Conservation (phyloP, 345 rosid species). For the Gossypium anomalum region DNA sequence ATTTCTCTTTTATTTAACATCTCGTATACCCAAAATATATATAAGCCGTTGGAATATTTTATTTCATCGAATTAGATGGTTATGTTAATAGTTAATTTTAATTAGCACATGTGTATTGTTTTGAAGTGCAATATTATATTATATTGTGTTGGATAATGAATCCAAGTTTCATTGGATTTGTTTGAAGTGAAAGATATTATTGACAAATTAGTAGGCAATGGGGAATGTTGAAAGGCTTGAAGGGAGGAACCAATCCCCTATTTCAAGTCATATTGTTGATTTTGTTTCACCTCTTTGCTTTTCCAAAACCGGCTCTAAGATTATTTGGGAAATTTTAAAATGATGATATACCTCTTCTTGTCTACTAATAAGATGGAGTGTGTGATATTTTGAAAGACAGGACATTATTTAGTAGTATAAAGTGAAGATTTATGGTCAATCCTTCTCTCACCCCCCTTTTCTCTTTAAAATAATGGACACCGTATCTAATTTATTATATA, state of each 20-base stretch:
- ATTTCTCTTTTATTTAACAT: too few species aligned
- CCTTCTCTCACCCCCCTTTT: background rate
- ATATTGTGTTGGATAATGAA: background rate
- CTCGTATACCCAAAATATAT: too few species aligned
- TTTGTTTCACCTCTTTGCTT: background rate
- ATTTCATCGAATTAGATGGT: too few species aligned
- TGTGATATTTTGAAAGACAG: background rate
- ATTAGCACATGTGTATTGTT: too few species aligned
- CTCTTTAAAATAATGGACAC: background rate
- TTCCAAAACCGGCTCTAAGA: background rate
- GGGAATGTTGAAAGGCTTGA: background rate
- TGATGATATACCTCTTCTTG: background rate
- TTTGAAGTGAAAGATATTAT: background rate
- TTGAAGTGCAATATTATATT: too few species aligned
- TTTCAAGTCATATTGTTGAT: background rate
- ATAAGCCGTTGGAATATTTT: too few species aligned
- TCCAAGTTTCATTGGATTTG: background rate
- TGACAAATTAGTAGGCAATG: background rate
- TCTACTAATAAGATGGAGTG: background rate
- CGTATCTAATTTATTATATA: background rate
- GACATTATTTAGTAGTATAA: slow-evolving; percentile 4
- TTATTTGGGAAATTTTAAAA: background rate
- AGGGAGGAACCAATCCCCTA: background rate
- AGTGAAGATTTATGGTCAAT: background rate
- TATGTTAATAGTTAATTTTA: too few species aligned